These are phyloP conservation scores for Nemania bipapillata DNA, from an alignment of 2,329 filamentous ascomycete species.

Conservation along the genomic window DNA sequence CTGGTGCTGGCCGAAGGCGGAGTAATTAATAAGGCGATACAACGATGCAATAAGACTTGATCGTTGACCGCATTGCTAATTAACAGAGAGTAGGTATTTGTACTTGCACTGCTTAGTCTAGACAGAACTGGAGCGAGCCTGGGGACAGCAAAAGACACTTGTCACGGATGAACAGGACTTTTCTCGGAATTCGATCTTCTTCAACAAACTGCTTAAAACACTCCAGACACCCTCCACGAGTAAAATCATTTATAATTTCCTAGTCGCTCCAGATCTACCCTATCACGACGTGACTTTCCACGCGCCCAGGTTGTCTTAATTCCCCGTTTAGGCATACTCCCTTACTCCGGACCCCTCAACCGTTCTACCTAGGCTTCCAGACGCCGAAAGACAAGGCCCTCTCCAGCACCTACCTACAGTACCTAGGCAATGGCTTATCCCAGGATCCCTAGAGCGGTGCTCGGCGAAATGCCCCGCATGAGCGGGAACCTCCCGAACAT, in stretches of 20 bases:
- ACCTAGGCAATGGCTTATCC: conserved; percentile 43
- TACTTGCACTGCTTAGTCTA: no score
- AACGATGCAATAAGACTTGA: not conserved
- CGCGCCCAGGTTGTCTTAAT: conserved; percentile 9
- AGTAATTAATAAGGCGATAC: conserved; percentile 12
- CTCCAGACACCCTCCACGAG: not conserved
- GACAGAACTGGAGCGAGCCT: no score
- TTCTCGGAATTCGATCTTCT: conserved; percentile 18
- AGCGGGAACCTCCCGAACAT: conserved; percentile 34
- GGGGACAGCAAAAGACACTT: conserved; percentile 10
- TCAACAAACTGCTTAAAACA: not conserved
- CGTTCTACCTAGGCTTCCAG: not conserved
- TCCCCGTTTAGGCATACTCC: conserved; percentile 30
- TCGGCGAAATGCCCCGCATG: conserved; percentile 48
- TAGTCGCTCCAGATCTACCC: conserved; percentile 31
- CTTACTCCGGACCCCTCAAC: conserved; percentile 20
- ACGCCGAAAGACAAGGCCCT: conserved; percentile 1
- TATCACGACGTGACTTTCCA: conserved; percentile 24
- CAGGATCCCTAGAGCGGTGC: conserved; percentile 44
- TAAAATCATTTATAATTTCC: conserved; percentile 7
- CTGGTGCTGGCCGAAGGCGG: conserved; percentile 36
- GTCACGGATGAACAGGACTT: conserved; percentile 16
- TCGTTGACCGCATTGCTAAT: conserved; percentile 9
- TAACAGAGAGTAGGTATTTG: no score
- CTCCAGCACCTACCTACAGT: not conserved